Percentiles rank a stretch among this genome's conserved stretches.
phyloP scores from a whole-genome alignment of 768 basidiomycete species.

The Neoboletus brunneissimus region DNA sequence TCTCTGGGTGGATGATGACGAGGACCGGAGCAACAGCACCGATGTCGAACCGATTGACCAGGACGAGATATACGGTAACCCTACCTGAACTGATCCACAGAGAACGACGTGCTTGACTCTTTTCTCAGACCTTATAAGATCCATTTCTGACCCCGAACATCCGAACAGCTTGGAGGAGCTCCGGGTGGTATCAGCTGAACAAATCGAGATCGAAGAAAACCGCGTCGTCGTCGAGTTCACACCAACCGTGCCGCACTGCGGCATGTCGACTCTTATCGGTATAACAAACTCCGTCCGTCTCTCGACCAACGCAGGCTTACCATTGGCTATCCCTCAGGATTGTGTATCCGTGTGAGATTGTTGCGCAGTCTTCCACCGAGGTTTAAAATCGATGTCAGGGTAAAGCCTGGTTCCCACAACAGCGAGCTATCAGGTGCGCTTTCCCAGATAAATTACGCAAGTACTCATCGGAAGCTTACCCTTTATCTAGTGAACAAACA shows the following conservation, averaged over 20 bases:
- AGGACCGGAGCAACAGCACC: slow-evolving; percentile 36
- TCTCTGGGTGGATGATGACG: slow-evolving; percentile 54
- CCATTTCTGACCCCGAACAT: slow-evolving; percentile 94
- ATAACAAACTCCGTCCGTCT: background rate
- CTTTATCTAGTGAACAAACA: slow-evolving; percentile 85
- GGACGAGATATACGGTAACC: slow-evolving; percentile 87
- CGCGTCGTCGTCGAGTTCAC: slow-evolving; percentile 88
- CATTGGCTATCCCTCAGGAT: slow-evolving; percentile 39
- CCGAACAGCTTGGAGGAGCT: slow-evolving; percentile 92
- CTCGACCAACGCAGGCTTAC: background rate
- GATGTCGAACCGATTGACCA: slow-evolving; percentile 76
- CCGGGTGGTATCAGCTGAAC: slow-evolving; percentile 88
- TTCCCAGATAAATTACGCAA: background rate
- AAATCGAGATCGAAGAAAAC: slow-evolving; percentile 65
- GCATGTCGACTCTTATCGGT: slow-evolving; percentile 97
- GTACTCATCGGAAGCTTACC: background rate
- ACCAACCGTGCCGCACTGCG: slow-evolving; percentile 96
- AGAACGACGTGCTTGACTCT: background rate
- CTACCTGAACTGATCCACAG: background rate
- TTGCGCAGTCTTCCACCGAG: slow-evolving; percentile 86
- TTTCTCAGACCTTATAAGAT: slow-evolving; percentile 76
- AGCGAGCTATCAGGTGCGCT: slow-evolving; percentile 82
- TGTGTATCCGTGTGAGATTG: slow-evolving; percentile 93
- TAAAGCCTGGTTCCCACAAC: slow-evolving; percentile 95
- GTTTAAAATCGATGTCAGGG: slow-evolving; percentile 91